Conservation (phyloP, 139 green algal species). For the Haematococcus sp. region DNA sequence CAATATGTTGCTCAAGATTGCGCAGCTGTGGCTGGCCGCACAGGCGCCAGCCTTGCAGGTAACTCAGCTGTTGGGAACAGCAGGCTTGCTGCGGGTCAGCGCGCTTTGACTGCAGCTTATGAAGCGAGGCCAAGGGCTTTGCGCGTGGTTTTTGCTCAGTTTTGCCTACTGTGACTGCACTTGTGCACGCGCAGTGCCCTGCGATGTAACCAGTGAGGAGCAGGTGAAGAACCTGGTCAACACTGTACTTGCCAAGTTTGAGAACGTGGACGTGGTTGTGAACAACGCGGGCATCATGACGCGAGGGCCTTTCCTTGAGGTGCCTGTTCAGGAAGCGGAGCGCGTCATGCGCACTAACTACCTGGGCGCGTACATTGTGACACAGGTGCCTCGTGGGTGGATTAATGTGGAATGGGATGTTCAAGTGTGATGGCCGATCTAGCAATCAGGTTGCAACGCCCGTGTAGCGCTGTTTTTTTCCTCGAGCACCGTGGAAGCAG, state of each 20-base stretch:
- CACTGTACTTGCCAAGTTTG: constrained; percentile 30
- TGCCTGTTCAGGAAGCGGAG: constrained; percentile 16
- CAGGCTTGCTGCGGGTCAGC: too few species aligned
- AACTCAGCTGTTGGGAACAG: too few species aligned
- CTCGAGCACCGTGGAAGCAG: too few species aligned
- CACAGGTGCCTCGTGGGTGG: too few species aligned
- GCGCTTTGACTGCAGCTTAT: too few species aligned
- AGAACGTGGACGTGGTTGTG: constrained; percentile 31
- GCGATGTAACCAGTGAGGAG: constrained; percentile 30
- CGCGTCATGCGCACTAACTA: constrained; percentile 35
- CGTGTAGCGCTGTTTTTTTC: too few species aligned
- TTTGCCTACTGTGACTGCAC: too few species aligned
- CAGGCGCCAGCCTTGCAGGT: constrained; percentile 20
- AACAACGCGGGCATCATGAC: constrained; percentile 40
- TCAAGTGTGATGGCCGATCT: too few species aligned
- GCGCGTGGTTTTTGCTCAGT: too few species aligned
- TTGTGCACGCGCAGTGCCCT: constrained; percentile 10
- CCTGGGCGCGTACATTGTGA: constrained; percentile 37
- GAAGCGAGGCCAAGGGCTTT: too few species aligned
- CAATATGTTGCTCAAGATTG: constrained; percentile 39
- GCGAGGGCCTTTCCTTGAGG: constrained; percentile 17
- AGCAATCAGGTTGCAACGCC: too few species aligned
- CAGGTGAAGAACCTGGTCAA: constrained; percentile 33
- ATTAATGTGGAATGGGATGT: too few species aligned
- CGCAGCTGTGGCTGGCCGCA: background rate